Evolutionary conservation across 768 basidiomycete genomes (phyloP).

Genomic region (Hebeloma cylindrosporum): DNA sequence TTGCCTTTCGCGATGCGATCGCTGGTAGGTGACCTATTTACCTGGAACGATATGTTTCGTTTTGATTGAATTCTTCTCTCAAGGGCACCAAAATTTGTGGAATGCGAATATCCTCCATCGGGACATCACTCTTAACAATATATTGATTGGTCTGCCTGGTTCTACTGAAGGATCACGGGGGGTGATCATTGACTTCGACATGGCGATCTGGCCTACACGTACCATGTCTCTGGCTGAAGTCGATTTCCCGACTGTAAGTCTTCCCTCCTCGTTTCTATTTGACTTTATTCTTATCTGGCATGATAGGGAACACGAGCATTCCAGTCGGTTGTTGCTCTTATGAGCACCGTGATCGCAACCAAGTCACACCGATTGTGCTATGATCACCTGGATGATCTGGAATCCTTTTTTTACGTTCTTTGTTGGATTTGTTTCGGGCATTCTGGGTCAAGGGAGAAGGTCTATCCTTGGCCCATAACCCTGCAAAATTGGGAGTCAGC

Average conservation of each 20-base stretch:
- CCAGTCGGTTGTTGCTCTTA: conserved; percentile 2
- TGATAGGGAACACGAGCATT: conserved; percentile 3
- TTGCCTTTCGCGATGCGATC: conserved; percentile 16
- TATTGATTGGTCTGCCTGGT: neutral
- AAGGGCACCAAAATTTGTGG: conserved; percentile 7
- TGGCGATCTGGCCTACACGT: neutral
- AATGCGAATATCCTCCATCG: conserved; percentile 1
- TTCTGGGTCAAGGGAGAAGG: no score
- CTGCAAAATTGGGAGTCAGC: no score
- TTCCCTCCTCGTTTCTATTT: neutral
- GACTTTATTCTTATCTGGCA: neutral
- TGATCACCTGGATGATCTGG: no score
- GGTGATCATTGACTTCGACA: conserved; percentile 6
- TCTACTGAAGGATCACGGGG: neutral
- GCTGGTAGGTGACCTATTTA: conserved; percentile 7
- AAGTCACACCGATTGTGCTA: no score
- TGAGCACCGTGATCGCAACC: no score
- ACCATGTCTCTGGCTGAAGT: neutral
- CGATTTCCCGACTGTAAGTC: neutral
- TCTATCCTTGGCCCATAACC: no score
- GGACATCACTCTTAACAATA: conserved; percentile 5
- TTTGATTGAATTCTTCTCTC: neutral
- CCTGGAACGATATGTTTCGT: neutral
- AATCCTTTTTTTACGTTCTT: no score
- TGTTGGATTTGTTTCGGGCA: no score